Evolutionary conservation across 495 filamentous ascomycete genomes (phyloP).

Genomic region (Usnea hakonensis): DNA sequence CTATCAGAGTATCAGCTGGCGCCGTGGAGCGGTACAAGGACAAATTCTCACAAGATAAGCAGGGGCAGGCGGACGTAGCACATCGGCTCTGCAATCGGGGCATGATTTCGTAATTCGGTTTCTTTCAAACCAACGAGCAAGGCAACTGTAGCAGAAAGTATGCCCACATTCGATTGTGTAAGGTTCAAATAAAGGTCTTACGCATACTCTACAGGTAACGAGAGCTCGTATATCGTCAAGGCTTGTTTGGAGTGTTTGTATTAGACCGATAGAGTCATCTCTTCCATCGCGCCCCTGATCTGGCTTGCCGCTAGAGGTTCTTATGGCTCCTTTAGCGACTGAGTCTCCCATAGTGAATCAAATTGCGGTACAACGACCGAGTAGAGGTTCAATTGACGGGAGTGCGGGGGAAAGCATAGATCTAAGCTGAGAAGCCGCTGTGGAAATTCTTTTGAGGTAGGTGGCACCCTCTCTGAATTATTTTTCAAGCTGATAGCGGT

Average conservation of each 20-base stretch:
- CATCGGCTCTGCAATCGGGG: constrained; percentile 58
- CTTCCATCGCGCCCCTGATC: background rate
- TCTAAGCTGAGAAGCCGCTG: background rate
- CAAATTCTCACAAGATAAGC: constrained; percentile 54
- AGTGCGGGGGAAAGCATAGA: background rate
- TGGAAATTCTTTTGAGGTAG: background rate
- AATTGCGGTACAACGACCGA: background rate
- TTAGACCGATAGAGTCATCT: constrained; percentile 25
- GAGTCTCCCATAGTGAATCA: background rate
- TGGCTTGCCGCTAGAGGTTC: background rate
- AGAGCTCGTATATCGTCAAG: constrained; percentile 42
- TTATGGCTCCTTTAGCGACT: background rate
- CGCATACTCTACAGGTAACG: constrained; percentile 62
- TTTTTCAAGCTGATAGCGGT: background rate
- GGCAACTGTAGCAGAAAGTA: constrained; percentile 68
- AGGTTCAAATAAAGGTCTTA: constrained; percentile 62
- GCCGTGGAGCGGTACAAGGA: background rate
- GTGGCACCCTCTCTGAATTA: background rate
- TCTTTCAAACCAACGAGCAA: constrained; percentile 57
- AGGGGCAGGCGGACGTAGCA: constrained; percentile 55
- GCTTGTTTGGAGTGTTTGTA: constrained; percentile 43
- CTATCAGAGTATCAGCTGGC: constrained; percentile 32
- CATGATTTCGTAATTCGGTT: constrained; percentile 58
- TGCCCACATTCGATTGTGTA: constrained; percentile 66
- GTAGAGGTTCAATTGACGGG: background rate